Conservation (phyloP, 2,329 filamentous ascomycete genomes). For the Talaromyces sp. region DNA sequence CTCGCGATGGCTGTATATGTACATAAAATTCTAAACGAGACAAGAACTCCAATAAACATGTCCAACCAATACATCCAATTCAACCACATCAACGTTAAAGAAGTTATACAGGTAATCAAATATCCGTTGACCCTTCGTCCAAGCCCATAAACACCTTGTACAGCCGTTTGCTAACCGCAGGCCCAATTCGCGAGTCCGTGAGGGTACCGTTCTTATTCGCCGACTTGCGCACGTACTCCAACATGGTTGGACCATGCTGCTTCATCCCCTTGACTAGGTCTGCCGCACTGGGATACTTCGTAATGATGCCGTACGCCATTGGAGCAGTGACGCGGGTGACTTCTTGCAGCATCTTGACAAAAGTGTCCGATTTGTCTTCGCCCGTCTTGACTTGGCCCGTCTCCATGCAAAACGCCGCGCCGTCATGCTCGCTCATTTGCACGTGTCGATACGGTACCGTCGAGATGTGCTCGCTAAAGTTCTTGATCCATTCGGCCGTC, state of each 20-base stretch:
- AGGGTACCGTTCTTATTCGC: slow-evolving; percentile 43
- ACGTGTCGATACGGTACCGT: slow-evolving; percentile 63
- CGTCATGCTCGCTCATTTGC: slow-evolving; percentile 43
- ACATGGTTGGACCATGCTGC: slow-evolving; percentile 51
- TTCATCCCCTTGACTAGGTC: slow-evolving; percentile 57
- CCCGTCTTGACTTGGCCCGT: slow-evolving; percentile 68
- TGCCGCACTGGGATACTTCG: slow-evolving; percentile 54
- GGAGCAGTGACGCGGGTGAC: slow-evolving; percentile 65
- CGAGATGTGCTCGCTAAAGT: slow-evolving; percentile 74
- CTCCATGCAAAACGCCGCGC: slow-evolving; percentile 69
- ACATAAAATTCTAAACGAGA: background rate
- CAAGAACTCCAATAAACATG: background rate
- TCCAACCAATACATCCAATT: background rate
- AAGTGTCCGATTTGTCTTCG: slow-evolving; percentile 61
- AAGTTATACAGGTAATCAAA: slow-evolving; percentile 18
- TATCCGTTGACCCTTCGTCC: slow-evolving; percentile 41
- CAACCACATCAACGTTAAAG: background rate
- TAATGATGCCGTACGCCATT: slow-evolving; percentile 64
- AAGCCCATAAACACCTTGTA: slow-evolving; percentile 46
- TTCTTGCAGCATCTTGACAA: slow-evolving; percentile 70
- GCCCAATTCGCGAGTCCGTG: slow-evolving; percentile 42
- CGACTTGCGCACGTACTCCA: slow-evolving; percentile 57
- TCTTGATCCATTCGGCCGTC: slow-evolving; percentile 66
- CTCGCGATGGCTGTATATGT: background rate
- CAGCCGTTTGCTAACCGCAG: slow-evolving; percentile 42